A percentile compares a stretch with the other conserved stretches of the same genome.
phyloP scores from a whole-genome alignment of 345 rosid species.

The Turritis glabra region DNA sequence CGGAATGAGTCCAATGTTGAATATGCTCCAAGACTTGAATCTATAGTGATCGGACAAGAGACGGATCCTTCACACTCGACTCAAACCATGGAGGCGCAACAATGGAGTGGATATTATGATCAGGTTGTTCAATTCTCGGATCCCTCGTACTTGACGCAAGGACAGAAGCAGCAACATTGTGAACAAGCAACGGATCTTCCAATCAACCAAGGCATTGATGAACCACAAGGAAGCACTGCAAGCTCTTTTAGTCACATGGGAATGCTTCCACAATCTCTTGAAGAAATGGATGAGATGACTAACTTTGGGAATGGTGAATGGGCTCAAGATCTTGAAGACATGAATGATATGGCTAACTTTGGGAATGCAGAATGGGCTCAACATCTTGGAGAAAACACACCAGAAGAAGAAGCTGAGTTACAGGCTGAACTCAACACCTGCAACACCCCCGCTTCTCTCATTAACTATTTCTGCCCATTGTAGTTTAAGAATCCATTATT shows the following conservation, averaged over 20 bases:
- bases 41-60: not conserved
- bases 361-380: not conserved
- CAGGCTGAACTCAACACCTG: not conserved
- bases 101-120: not conserved
- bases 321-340: not conserved
- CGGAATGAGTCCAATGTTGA: not conserved
- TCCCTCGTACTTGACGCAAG: no score
- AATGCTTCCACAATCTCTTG: not conserved
- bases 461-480: not conserved
- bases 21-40: constrained; percentile 11
- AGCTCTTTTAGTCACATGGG: not conserved
- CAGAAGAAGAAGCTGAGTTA: constrained; percentile 26
- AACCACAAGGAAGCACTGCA: not conserved
- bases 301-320: not conserved
- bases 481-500: not conserved
- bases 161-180: no score
- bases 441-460: not conserved
- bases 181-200: not conserved
- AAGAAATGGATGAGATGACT: not conserved
- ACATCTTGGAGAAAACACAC: not conserved
- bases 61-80: no score
- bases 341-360: not conserved
- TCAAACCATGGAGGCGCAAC: not conserved
- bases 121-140: no score
- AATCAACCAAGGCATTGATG: not conserved